A percentile compares a stretch with the other conserved stretches of the same genome.
These are phyloP conservation scores for Teunomyces cretensis DNA, from an alignment of 805 yeast genomes.

Conservation along the genomic window DNA sequence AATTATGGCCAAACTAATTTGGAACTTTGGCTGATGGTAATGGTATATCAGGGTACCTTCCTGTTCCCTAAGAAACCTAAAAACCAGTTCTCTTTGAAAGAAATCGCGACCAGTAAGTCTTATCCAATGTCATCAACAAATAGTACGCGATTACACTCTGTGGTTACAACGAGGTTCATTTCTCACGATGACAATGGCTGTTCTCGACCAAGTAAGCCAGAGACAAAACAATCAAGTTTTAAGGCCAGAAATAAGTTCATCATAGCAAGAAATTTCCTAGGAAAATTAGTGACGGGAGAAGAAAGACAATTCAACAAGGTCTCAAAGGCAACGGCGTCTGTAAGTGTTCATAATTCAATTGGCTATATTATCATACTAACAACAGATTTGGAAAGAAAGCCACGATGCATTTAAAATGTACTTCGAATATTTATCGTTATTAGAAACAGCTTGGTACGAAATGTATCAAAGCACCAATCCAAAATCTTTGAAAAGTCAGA, in stretches of 20 bases:
- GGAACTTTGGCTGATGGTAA: not conserved
- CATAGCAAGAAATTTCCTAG: conserved; percentile 17
- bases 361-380: conserved; percentile 10
- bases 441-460: conserved; percentile 10
- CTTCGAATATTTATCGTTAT: conserved; percentile 13
- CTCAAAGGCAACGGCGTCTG: conserved; percentile 10
- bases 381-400: conserved; percentile 19
- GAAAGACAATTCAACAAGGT: conserved; percentile 11
- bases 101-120: not conserved
- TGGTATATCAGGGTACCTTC: not conserved
- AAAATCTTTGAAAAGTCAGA: not conserved
- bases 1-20: too few relatives aligned
- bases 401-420: conserved; percentile 11
- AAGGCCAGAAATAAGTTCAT: conserved; percentile 20
- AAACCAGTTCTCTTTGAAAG: not conserved
- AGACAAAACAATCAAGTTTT: not conserved
- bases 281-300: conserved; percentile 10
- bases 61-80: not conserved
- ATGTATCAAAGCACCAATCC: not conserved
- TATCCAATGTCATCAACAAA: conserved; percentile 1
- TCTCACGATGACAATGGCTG: not conserved
- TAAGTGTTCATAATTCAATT: not conserved
- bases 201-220: not conserved
- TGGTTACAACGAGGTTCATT: not conserved
- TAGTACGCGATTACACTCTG: not conserved